A percentile compares a stretch with the other conserved stretches of the same genome.
These are phyloP conservation scores for Wickerhamiella spandovensis DNA, from an alignment of 805 yeast genomes.

Conservation along the genomic window DNA sequence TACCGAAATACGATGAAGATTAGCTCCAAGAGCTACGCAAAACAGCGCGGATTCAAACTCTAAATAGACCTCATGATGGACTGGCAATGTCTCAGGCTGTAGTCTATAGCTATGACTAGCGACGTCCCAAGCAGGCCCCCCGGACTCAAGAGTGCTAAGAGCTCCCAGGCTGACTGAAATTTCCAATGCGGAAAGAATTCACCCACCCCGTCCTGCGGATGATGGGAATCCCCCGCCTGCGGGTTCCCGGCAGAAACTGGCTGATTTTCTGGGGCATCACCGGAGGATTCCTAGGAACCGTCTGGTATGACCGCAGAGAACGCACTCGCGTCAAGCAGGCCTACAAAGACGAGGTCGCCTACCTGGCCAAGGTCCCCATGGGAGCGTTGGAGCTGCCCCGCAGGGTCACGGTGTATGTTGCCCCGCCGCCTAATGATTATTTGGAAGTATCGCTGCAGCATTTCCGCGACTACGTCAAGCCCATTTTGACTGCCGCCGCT, in stretches of 20 bases:
- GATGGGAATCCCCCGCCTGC: slow-evolving; percentile 69
- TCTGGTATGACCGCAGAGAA: slow-evolving; percentile 62
- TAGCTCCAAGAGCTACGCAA: no score
- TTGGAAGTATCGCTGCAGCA: slow-evolving; percentile 59
- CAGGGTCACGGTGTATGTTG: slow-evolving; percentile 66
- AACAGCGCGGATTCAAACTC: no score
- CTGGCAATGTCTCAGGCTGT: no score
- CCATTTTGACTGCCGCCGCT: slow-evolving; percentile 71
- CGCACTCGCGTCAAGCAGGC: slow-evolving; percentile 50
- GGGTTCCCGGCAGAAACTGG: slow-evolving; percentile 90
- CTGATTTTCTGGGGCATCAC: slow-evolving; percentile 69
- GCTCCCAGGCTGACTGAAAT: neutral
- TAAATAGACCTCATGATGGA: no score
- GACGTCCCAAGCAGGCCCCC: no score
- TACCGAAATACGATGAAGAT: no score
- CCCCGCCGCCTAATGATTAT: slow-evolving; percentile 95
- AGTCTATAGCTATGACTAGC: no score
- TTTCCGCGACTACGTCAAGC: slow-evolving; percentile 72
- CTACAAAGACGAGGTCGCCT: slow-evolving; percentile 50
- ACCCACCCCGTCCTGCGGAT: slow-evolving; percentile 63
- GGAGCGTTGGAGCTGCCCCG: slow-evolving; percentile 45
- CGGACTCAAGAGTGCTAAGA: no score
- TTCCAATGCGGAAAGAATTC: slow-evolving; percentile 12
- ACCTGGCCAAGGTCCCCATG: slow-evolving; percentile 37
- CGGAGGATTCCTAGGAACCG: slow-evolving; percentile 56